Base-by-base conservation (phyloP, 2,329 filamentous ascomycete genomes). In the Aureobasidium subglaciale region DNA sequence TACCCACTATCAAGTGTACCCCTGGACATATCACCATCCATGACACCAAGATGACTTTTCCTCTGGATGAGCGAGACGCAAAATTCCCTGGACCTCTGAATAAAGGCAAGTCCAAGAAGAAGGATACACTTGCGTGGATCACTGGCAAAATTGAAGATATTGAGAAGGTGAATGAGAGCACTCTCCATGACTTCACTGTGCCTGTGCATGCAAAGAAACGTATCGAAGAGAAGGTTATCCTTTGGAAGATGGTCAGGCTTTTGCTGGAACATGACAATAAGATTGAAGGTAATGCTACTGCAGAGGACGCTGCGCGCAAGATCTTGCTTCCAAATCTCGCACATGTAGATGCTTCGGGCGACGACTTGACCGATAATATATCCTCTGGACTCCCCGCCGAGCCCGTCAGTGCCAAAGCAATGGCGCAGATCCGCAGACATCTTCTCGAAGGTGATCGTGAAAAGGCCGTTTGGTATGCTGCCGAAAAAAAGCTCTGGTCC, bases 51-150 rank as follows among this genome's bases (percentile, higher is more conserved):
- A 84, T 90, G 40, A 76, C 89, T 27, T 74, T 88, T 41, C 84
- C 88, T 4, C 74, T 90, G 8, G 76, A 82, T 22, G 89, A 93
- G 30, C 80, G 84, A 2, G 74, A 93, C 46, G 79, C 83, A 16
- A 90, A 85, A 62, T 97, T 97, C 65, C 93, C 93, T 0, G 93
- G 93, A 0, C 93, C 95, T 3, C 74, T 99, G 25, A 90, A 87
- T 69, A 97, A 96, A 67, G 84, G 85, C 1, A 97, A 96, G 77
- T 84, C 86, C 1, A 97, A 95, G 78, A 99, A 99, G 78, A 99
- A 97, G 74, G 92, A 99, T 55, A 81, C 90, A 0, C 63, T 91
- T 40, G 71, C 82, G 2, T 99, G 95, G 93, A 76, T 99, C 41
- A 81, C 78, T 4, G 75, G 80, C 58, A 89, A 86, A 52, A 92